A percentile compares a stretch with the other conserved stretches of the same genome.
These are phyloP conservation scores for Physaria fendleri DNA, from an alignment of 345 rosid species.

Conservation along the genomic window DNA sequence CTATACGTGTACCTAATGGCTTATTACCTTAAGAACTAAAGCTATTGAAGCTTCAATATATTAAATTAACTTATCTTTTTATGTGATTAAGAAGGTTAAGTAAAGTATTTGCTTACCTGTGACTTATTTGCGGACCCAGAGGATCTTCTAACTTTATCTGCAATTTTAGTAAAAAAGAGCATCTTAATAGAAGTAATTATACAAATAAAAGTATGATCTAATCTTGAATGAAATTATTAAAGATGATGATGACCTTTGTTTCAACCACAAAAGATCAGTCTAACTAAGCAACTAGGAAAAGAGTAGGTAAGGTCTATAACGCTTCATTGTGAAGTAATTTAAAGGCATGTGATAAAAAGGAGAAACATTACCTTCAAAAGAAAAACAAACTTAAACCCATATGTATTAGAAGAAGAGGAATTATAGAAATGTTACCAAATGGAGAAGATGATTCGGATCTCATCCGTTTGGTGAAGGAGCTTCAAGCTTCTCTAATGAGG, in stretches of 20 bases:
- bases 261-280: not conserved
- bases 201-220: slow-evolving; percentile 11
- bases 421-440: slow-evolving; percentile 32
- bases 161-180: slow-evolving; percentile 5
- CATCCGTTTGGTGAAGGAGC: slow-evolving; percentile 51
- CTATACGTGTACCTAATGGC: slow-evolving; percentile 1
- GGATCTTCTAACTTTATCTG: slow-evolving; percentile 21
- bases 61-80: not conserved
- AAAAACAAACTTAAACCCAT: slow-evolving; percentile 7
- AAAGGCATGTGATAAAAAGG: slow-evolving; percentile 18
- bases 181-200: not conserved
- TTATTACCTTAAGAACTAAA: not conserved
- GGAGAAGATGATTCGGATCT: slow-evolving; percentile 51
- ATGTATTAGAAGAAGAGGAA: not conserved
- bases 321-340: slow-evolving; percentile 16
- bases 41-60: slow-evolving; percentile 15
- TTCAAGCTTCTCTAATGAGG: slow-evolving; percentile 48
- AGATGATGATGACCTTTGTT: slow-evolving; percentile 1
- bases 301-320: slow-evolving; percentile 24
- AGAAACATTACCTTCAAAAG: not conserved
- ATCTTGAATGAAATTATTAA: slow-evolving; percentile 13
- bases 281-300: not conserved
- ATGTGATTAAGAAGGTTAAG: slow-evolving; percentile 21
- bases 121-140: slow-evolving; percentile 24
- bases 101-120: slow-evolving; percentile 25